Evolutionary conservation across 192 early-diverging fungal species (phyloP), one percentile per base, ranked within the genome.

Genomic region (Coemansia sp.): DNA sequence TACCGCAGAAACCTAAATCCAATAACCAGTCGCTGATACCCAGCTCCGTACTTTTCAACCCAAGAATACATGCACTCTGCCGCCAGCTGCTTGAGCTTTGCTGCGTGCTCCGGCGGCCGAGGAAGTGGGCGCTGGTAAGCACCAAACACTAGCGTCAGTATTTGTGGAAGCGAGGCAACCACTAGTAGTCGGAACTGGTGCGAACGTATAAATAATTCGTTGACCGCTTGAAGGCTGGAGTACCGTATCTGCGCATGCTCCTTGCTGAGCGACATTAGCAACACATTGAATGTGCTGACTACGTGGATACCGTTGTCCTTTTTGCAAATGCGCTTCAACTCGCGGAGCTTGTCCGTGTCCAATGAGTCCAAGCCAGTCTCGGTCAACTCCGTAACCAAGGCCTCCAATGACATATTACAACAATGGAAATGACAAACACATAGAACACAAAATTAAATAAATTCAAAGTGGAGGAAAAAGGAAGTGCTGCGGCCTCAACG

Each of bases 201-300:
- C 13, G 89, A 91, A 4, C 89, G 84, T 11, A 66, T 58, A 60
- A 91, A 91, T 6, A 91, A 69, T 64, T 84, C 84, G 48, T 86
- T 83, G 9, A 88, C 73, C 3, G 80, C 62, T 64, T 88, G 88
- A 13, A 86, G 59, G 31, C 83, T 74, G 13, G 87, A 85, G n/a
- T 84, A 82, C 6, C 89, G 88, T 31, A 88, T 83, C 79, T 88
- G 73, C 10, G 82, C 64, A 18, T 83, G 80, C 8, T 47, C 41
- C 48, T 69, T 74, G 50, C 33, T 20, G 34, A 83, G 66, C 1
- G 53, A 28, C 37, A 43, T 47, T 5, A 71, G 37, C 0, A 75
- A 28, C 3, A 34, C 58, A 10, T 64, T 4, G 18, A 72, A 75
- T 16, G 16, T 48, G 3, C 38, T 36, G 4, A 6, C 38, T 3